Evolutionary conservation across 495 filamentous ascomycete genomes (phyloP).

Genomic region (Penicillium alfredii): DNA sequence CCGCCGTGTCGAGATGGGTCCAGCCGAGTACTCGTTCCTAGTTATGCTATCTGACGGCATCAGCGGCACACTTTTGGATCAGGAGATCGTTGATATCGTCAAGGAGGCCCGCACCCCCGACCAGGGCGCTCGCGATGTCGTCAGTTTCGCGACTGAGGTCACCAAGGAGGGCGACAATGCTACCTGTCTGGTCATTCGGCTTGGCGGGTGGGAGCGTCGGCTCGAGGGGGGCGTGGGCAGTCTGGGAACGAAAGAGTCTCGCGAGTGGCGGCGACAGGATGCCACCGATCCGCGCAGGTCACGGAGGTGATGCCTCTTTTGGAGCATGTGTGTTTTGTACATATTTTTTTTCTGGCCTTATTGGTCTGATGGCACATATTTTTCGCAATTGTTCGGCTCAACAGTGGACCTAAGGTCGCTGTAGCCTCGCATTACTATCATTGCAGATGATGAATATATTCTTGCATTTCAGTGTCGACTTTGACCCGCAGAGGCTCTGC

Average conservation of each 20-base stretch:
- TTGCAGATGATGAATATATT: too few relatives aligned
- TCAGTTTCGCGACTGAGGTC: constrained; percentile 82
- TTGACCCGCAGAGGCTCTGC: too few relatives aligned
- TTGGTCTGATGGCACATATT: constrained; percentile 9
- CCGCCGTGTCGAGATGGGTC: constrained; percentile 60
- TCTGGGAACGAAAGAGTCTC: constrained; percentile 81
- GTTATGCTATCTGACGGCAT: constrained; percentile 87
- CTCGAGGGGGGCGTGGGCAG: constrained; percentile 82
- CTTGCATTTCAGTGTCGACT: too few relatives aligned
- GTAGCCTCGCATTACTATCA: too few relatives aligned
- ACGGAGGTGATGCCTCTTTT: constrained; percentile 39
- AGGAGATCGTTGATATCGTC: constrained; percentile 92
- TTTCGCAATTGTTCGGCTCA: too few relatives aligned
- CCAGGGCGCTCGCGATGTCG: constrained; percentile 70
- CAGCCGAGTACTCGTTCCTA: constrained; percentile 81
- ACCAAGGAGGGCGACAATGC: constrained; percentile 82
- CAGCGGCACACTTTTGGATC: constrained; percentile 72
- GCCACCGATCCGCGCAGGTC: constrained; percentile 76
- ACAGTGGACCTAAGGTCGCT: too few relatives aligned
- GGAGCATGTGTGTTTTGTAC: constrained; percentile 9
- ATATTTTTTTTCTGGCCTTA: constrained; percentile 7
- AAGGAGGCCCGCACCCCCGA: constrained; percentile 92
- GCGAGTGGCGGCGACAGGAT: constrained; percentile 78
- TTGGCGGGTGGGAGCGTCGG: constrained; percentile 94
- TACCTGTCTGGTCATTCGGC: constrained; percentile 83